Conservation (phyloP, 2,329 filamentous ascomycete genomes). For the Teratosphaeria pseudoeucalypti region DNA sequence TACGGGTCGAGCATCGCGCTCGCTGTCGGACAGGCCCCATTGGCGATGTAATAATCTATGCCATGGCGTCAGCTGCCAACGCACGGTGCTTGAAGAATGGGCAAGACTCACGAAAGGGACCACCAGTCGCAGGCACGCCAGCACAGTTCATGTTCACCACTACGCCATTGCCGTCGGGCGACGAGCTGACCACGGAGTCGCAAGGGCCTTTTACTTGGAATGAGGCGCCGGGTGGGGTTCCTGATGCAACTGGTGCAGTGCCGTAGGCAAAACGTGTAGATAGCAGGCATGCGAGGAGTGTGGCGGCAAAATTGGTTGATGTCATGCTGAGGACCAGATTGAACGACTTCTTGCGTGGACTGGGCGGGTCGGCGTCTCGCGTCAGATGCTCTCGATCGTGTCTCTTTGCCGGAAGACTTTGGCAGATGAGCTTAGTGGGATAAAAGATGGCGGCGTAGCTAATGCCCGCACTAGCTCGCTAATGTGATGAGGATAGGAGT, state of each 20-base stretch:
- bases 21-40: slow-evolving; percentile 35
- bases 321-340: not conserved
- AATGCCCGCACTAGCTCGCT: not conserved
- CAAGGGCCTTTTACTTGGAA: slow-evolving; percentile 22
- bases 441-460: not conserved
- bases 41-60: slow-evolving; percentile 35
- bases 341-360: too few species aligned
- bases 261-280: not conserved
- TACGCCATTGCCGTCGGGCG: slow-evolving; percentile 29
- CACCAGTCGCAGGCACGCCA: slow-evolving; percentile 29
- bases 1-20: slow-evolving; percentile 35
- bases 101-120: slow-evolving; percentile 30
- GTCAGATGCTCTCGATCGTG: not conserved
- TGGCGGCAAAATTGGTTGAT: not conserved
- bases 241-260: not conserved
- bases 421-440: not conserved
- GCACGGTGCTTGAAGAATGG: not conserved
- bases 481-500: not conserved
- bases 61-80: not conserved
- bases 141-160: slow-evolving; percentile 30
- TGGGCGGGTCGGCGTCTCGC: not conserved
- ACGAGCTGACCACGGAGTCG: slow-evolving; percentile 24
- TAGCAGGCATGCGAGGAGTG: not conserved
- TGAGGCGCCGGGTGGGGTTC: not conserved
- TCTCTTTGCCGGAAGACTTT: not conserved